A percentile compares a stretch with the other conserved stretches of the same genome.
phyloP scores from a whole-genome alignment of 768 basidiomycete genomes.

The Xerocomus brunneocitrinus region DNA sequence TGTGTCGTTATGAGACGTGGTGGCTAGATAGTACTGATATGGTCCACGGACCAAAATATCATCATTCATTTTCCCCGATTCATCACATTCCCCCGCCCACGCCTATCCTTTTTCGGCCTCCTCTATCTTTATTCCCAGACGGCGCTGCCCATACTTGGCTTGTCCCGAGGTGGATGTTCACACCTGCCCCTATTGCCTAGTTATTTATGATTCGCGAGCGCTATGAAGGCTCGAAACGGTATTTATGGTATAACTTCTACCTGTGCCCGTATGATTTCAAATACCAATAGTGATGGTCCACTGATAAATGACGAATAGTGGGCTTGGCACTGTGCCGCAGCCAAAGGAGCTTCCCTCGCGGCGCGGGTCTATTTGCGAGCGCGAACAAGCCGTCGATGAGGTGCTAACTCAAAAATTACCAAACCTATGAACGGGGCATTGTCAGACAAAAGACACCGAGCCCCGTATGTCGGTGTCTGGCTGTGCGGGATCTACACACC shows the following conservation, averaged over 20 bases:
- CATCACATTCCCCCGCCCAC: not conserved
- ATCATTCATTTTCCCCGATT: not conserved
- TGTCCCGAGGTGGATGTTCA: not conserved
- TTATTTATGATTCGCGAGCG: slow-evolving; percentile 3
- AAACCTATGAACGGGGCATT: not conserved
- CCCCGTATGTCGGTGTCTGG: not conserved
- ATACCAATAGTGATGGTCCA: not conserved
- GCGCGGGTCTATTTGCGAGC: not conserved
- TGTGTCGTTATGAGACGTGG: slow-evolving; percentile 1
- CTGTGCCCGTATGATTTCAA: not conserved
- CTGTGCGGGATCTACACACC: not conserved
- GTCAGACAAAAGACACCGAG: not conserved
- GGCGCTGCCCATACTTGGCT: not conserved
- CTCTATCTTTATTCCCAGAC: slow-evolving; percentile 2
- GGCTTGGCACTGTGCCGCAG: not conserved
- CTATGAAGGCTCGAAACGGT: not conserved
- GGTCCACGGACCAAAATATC: not conserved
- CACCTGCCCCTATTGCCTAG: not conserved
- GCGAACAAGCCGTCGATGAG: not conserved
- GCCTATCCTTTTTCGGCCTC: slow-evolving; percentile 2
- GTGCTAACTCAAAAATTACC: not conserved
- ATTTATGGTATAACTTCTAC: not conserved
- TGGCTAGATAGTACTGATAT: not conserved
- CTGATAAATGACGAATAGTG: not conserved
- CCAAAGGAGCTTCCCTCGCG: not conserved